Evolutionary conservation across 1,139 yeast species (phyloP).

Genomic region (Lodderomyces theae): DNA sequence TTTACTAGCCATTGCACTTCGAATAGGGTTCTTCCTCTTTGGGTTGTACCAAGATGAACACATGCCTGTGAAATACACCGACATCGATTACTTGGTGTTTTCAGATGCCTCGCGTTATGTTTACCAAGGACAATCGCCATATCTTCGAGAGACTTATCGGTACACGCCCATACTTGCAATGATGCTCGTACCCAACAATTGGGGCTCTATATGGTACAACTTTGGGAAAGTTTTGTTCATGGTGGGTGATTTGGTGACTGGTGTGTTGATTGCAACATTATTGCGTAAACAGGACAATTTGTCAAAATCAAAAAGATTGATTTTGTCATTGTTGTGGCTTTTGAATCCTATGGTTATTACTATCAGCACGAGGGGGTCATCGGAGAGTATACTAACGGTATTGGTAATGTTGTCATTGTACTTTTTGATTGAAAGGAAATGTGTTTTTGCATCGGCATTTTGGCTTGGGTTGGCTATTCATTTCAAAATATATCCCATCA

Average conservation of each 20-base stretch:
- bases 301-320: conserved; percentile 18
- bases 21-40: conserved; percentile 69
- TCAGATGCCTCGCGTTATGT: conserved; percentile 85
- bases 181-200: conserved; percentile 67
- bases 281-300: conserved; percentile 10
- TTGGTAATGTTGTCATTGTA: conserved; percentile 64
- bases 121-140: conserved; percentile 66
- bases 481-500: conserved; percentile 87
- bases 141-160: conserved; percentile 80
- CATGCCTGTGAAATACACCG: conserved; percentile 84
- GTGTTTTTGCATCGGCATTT: conserved; percentile 52
- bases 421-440: conserved; percentile 30
- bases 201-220: conserved; percentile 47
- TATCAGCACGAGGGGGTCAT: conserved; percentile 89
- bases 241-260: conserved; percentile 77
- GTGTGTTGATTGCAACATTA: conserved; percentile 56
- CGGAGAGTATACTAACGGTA: conserved; percentile 85
- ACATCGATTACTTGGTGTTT: conserved; percentile 89
- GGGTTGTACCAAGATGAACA: conserved; percentile 85
- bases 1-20: conserved; percentile 32
- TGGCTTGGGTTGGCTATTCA: conserved; percentile 79
- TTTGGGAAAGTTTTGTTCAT: conserved; percentile 82
- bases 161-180: conserved; percentile 90
- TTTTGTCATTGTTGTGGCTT: conserved; percentile 67
- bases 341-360: conserved; percentile 94